These are phyloP conservation scores for Colletotrichum scovillei DNA, from an alignment of 2,329 filamentous ascomycete genomes.

Conservation along the genomic window DNA sequence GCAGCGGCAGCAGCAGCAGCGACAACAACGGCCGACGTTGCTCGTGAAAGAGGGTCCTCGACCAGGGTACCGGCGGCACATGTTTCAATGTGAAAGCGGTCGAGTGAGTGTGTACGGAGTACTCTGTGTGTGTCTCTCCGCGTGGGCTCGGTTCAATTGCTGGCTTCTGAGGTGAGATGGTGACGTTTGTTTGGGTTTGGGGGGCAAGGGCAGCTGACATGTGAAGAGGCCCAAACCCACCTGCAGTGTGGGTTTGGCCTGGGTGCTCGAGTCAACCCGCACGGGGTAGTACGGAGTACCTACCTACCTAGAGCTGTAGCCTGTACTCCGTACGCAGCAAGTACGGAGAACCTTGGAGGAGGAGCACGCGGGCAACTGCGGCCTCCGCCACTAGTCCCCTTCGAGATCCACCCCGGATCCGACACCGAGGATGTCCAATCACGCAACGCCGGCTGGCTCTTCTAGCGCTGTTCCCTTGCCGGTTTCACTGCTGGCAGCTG, in stretches of 20 bases:
- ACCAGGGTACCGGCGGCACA: slow-evolving; percentile 30
- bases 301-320: no score
- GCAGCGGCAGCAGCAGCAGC: background rate
- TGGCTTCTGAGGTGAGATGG: slow-evolving; percentile 32
- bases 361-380: slow-evolving; percentile 29
- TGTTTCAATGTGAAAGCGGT: slow-evolving; percentile 29
- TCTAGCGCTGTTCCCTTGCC: slow-evolving; percentile 11
- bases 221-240: slow-evolving; percentile 28
- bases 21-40: slow-evolving; percentile 13
- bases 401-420: slow-evolving; percentile 4
- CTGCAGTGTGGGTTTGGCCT: background rate
- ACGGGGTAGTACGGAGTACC: background rate
- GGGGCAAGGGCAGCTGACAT: slow-evolving; percentile 29
- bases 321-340: no score
- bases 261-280: background rate
- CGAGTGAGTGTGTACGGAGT: background rate
- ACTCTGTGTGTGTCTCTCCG: background rate
- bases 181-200: slow-evolving; percentile 31
- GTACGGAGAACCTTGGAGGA: slow-evolving; percentile 1
- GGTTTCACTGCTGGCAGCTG: slow-evolving; percentile 5
- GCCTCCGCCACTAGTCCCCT: background rate
- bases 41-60: slow-evolving; percentile 5
- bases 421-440: slow-evolving; percentile 18
- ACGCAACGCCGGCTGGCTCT: background rate
- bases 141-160: slow-evolving; percentile 34